A percentile compares a stretch with the other conserved stretches of the same genome.
phyloP scores from a whole-genome alignment of 1,139 yeast species.

The Candida albicans region DNA sequence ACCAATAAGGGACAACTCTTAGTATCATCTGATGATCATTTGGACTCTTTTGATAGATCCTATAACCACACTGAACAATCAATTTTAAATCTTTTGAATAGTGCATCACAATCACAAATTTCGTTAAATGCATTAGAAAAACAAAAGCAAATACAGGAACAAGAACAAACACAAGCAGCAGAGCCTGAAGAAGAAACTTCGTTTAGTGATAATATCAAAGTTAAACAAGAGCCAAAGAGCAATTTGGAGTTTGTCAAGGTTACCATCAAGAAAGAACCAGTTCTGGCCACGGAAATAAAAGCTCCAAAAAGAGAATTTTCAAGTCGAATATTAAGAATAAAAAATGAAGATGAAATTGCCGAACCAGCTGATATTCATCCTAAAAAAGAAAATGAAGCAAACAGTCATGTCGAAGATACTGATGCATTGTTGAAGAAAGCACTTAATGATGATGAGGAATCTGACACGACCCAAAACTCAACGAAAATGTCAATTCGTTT shows the following conservation, averaged over 20 bases:
- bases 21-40: slow-evolving; percentile 5
- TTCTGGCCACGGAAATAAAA: background rate
- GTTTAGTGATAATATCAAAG: background rate
- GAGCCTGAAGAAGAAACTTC: slow-evolving; percentile 2
- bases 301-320: background rate
- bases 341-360: background rate
- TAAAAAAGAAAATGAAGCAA: slow-evolving; percentile 1
- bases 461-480: slow-evolving; percentile 18
- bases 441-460: slow-evolving; percentile 7
- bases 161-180: slow-evolving; percentile 1
- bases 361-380: background rate
- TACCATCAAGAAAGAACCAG: background rate
- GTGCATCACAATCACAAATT: slow-evolving; percentile 16
- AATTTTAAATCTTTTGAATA: slow-evolving; percentile 40
- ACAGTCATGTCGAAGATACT: background rate
- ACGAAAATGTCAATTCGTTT: slow-evolving; percentile 33
- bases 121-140: slow-evolving; percentile 3
- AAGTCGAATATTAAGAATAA: background rate
- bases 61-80: slow-evolving; percentile 44
- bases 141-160: background rate
- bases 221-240: slow-evolving; percentile 1
- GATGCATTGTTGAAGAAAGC: background rate
- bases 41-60: slow-evolving; percentile 38
- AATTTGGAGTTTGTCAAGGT: background rate
- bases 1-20: background rate